Percentiles rank a stretch among this genome's conserved stretches.
Conservation (phyloP, 345 rosid genomes). For the Clausena lansium region DNA sequence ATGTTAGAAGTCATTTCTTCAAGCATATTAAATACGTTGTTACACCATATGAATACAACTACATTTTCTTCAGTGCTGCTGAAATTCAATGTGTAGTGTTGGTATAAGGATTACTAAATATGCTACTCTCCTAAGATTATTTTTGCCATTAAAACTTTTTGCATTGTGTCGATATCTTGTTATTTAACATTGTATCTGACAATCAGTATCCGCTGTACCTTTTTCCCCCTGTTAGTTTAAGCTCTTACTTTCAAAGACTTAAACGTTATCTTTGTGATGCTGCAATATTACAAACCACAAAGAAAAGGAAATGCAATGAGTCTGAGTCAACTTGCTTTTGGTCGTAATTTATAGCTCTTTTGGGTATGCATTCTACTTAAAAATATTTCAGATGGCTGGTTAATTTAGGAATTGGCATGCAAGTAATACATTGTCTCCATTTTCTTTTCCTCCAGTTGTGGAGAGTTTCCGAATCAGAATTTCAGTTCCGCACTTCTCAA, state of each 20-base stretch:
- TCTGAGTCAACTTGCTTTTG: not conserved
- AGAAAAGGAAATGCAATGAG: not conserved
- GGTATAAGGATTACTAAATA: not conserved
- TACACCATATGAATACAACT: not conserved
- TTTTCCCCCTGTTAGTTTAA: not conserved
- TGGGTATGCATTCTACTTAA: not conserved
- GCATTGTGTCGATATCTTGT: not conserved
- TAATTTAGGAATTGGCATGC: not conserved
- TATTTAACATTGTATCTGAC: not conserved
- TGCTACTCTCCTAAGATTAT: not conserved
- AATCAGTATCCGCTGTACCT: not conserved
- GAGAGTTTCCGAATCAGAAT: conserved; percentile 58
- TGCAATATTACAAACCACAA: not conserved
- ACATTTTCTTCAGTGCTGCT: not conserved
- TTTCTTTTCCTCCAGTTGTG: conserved; percentile 45
- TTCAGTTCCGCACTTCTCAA: conserved; percentile 49
- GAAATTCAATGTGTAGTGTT: not conserved
- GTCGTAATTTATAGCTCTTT: not conserved
- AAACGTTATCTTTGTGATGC: not conserved
- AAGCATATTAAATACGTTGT: not conserved
- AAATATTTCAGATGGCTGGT: not conserved
- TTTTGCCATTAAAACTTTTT: not conserved
- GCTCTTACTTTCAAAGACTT: not conserved
- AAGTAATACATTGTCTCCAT: not conserved
- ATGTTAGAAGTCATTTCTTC: not conserved